A percentile compares a stretch with the other conserved stretches of the same genome.
Conservation (phyloP, 768 basidiomycete genomes). For the Hebeloma cylindrosporum region DNA sequence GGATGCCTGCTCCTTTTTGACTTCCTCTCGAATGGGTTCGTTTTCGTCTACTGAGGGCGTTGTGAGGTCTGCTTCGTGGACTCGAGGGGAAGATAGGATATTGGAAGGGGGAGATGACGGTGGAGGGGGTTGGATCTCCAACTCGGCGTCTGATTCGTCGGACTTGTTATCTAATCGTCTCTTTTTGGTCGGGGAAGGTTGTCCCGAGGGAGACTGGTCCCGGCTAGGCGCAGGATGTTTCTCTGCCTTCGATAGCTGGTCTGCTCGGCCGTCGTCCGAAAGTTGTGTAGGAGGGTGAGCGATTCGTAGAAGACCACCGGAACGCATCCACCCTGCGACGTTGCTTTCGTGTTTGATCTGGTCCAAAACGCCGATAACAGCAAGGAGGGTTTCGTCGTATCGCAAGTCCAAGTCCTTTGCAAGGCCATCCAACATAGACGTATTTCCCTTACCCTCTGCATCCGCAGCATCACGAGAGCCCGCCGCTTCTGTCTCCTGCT, state of each 20-base stretch:
- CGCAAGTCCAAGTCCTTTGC: conserved; percentile 2
- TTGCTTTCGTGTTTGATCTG: conserved; percentile 57
- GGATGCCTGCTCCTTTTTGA: conserved; percentile 4
- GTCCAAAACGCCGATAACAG: conserved; percentile 67
- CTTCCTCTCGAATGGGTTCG: neutral
- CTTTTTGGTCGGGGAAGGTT: too few species aligned
- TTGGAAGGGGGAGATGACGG: neutral
- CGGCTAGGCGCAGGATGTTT: neutral
- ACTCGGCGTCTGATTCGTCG: neutral
- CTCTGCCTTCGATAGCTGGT: neutral
- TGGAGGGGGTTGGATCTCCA: neutral
- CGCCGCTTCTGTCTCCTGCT: neutral
- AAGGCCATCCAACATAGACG: neutral
- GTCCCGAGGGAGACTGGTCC: neutral
- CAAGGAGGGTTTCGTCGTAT: conserved; percentile 60
- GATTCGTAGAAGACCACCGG: conserved; percentile 45
- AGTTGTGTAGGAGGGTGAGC: neutral
- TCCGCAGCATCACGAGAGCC: conserved; percentile 1
- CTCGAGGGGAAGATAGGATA: too few species aligned
- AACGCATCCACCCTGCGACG: conserved; percentile 65
- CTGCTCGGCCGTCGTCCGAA: neutral
- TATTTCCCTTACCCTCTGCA: conserved; percentile 1
- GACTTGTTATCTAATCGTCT: neutral
- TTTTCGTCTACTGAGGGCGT: neutral
- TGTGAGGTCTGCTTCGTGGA: neutral